A percentile compares a stretch with the other conserved stretches of the same genome.
Conservation (phyloP, 441 rosid species). For the Manihot esculenta region DNA sequence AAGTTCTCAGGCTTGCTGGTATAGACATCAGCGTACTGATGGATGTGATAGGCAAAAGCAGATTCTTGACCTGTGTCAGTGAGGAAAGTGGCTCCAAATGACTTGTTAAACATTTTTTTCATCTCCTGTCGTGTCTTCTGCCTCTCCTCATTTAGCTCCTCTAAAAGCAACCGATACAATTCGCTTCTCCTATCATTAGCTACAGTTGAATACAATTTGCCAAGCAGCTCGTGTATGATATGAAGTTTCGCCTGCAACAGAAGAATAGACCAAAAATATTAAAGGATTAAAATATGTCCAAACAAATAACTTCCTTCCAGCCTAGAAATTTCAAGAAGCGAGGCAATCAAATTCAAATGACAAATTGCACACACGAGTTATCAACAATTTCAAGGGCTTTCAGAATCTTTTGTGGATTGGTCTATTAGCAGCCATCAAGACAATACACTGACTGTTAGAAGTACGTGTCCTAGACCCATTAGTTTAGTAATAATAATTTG, state of each 20-base stretch:
- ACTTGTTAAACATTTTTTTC: constrained; percentile 89
- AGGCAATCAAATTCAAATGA: no score
- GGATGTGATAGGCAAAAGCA: constrained; percentile 94
- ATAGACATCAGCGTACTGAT: constrained; percentile 90
- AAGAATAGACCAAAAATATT: neutral
- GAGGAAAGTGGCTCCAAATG: constrained; percentile 94
- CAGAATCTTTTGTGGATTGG: neutral
- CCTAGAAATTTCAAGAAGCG: constrained; percentile 2
- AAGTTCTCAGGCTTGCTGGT: constrained; percentile 95
- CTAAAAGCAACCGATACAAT: constrained; percentile 53
- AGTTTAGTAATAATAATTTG: no score
- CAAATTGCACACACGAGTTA: neutral
- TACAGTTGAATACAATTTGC: constrained; percentile 64
- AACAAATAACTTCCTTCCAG: neutral
- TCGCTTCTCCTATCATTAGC: constrained; percentile 47
- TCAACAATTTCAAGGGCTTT: neutral
- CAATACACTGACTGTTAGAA: neutral
- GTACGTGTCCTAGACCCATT: no score
- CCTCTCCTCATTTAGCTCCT: constrained; percentile 71
- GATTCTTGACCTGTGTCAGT: constrained; percentile 95
- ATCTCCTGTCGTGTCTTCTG: constrained; percentile 62
- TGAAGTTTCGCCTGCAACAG: constrained; percentile 81
- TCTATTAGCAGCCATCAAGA: neutral
- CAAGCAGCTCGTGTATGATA: constrained; percentile 91
- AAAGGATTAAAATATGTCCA: neutral